phyloP scores from a whole-genome alignment of 495 filamentous ascomycete species.

The Symbiotaphrina buchneri region DNA sequence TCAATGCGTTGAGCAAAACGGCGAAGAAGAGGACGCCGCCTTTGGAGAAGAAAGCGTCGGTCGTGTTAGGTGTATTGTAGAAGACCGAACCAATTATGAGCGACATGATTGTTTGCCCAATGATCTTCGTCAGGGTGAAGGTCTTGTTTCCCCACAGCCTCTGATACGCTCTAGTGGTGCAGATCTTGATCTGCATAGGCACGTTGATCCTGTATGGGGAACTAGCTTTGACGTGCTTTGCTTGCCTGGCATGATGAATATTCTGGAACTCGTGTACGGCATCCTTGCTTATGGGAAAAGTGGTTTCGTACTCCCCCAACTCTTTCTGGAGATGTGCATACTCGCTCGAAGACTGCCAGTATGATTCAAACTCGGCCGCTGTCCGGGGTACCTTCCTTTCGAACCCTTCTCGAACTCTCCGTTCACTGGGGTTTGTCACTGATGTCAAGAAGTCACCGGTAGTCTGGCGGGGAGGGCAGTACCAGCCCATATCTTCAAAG shows the following conservation, averaged over 20 bases:
- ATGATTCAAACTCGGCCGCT: conserved; percentile 50
- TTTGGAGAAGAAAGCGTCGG: conserved; percentile 50
- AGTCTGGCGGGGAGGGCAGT: conserved; percentile 48
- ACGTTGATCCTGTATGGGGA: conserved; percentile 66
- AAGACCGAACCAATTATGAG: conserved; percentile 69
- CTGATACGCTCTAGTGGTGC: conserved; percentile 51
- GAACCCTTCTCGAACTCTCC: conserved; percentile 36
- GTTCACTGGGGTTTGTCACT: conserved; percentile 48
- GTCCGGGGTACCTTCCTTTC: conserved; percentile 44
- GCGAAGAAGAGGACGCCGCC: conserved; percentile 80
- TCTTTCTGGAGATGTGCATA: conserved; percentile 38
- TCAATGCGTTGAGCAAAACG: conserved; percentile 69
- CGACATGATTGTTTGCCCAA: conserved; percentile 54
- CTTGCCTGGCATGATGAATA: conserved; percentile 41
- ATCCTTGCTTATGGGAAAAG: conserved; percentile 38
- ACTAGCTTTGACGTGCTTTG: conserved; percentile 25
- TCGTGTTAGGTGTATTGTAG: conserved; percentile 41
- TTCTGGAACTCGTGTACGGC: conserved; percentile 44
- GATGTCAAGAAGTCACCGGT: conserved; percentile 67
- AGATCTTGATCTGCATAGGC: conserved; percentile 44
- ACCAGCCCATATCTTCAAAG: conserved; percentile 54
- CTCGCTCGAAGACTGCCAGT: conserved; percentile 56
- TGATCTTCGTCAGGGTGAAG: conserved; percentile 41
- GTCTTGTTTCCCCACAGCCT: conserved; percentile 47
- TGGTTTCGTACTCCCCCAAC: conserved; percentile 43